Evolutionary conservation across 257 asterid genomes (phyloP).

Genomic region (Penstemon davidsonii): DNA sequence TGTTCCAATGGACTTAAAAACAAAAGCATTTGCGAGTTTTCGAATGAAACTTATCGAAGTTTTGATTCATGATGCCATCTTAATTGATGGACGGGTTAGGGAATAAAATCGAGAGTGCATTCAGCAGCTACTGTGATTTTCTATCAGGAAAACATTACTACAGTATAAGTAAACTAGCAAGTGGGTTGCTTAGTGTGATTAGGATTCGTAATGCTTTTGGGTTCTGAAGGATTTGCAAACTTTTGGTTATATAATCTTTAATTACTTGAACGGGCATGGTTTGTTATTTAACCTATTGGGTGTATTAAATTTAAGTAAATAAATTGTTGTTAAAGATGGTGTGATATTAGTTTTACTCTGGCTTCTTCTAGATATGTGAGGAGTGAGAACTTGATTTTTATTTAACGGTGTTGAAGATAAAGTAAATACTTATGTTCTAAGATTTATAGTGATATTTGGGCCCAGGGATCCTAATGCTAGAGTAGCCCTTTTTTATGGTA

Average conservation of each 20-base stretch:
- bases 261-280: not conserved
- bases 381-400: not conserved
- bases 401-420: not conserved
- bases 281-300: no score
- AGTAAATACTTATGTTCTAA: not conserved
- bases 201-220: not conserved
- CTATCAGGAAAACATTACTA: not conserved
- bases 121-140: not conserved
- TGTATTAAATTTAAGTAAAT: not conserved
- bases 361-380: not conserved
- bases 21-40: not conserved
- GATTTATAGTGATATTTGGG: constrained; percentile 20
- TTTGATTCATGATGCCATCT: not conserved
- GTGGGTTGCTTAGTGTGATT: constrained; percentile 7
- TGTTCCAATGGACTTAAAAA: not conserved
- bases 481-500: constrained; percentile 91
- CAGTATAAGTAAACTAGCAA: not conserved
- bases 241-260: not conserved
- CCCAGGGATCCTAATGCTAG: constrained; percentile 76
- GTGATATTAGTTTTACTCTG: not conserved
- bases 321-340: not conserved
- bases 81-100: constrained; percentile 4
- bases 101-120: constrained; percentile 7
- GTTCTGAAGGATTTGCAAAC: not conserved
- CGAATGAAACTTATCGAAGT: not conserved